Conservation (phyloP, 805 yeast genomes). For the Vanderwaltozyma polyspora region DNA sequence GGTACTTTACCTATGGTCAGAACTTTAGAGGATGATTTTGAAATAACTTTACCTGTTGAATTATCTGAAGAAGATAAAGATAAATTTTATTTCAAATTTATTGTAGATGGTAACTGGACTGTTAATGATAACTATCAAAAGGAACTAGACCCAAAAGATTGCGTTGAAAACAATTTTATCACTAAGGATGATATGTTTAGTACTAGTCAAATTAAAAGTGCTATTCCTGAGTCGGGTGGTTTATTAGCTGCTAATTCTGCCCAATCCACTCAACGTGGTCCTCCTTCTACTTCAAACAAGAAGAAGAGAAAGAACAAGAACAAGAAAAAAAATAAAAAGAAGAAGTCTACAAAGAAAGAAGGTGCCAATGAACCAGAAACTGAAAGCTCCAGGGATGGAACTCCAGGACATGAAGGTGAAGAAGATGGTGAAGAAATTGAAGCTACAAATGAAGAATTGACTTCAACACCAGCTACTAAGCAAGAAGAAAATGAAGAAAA, state of each 20-base stretch:
- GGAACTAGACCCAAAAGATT: constrained; percentile 33
- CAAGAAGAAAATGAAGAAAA: not conserved
- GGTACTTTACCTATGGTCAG: constrained; percentile 50
- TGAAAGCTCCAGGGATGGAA: constrained; percentile 9
- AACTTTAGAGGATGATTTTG: constrained; percentile 49
- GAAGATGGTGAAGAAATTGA: constrained; percentile 8
- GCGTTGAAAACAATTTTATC: constrained; percentile 31
- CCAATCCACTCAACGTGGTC: not conserved
- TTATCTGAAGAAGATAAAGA: constrained; percentile 22
- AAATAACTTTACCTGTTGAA: constrained; percentile 45
- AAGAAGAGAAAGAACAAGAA: constrained; percentile 9
- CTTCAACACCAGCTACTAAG: not conserved
- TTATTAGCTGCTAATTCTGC: constrained; percentile 22
- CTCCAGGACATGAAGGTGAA: constrained; percentile 8
- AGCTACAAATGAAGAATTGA: not conserved
- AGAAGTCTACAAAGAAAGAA: constrained; percentile 3
- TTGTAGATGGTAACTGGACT: constrained; percentile 63
- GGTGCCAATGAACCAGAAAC: constrained; percentile 1
- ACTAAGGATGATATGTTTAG: constrained; percentile 5
- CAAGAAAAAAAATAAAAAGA: constrained; percentile 6
- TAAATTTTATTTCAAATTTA: constrained; percentile 40
- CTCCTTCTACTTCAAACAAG: constrained; percentile 6
- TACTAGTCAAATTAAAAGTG: constrained; percentile 25
- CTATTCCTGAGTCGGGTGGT: constrained; percentile 42
- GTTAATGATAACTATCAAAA: constrained; percentile 30